Evolutionary conservation across 805 yeast genomes (phyloP), one percentile per base, ranked within the genome.

Genomic region (Candida sithepensis): DNA sequence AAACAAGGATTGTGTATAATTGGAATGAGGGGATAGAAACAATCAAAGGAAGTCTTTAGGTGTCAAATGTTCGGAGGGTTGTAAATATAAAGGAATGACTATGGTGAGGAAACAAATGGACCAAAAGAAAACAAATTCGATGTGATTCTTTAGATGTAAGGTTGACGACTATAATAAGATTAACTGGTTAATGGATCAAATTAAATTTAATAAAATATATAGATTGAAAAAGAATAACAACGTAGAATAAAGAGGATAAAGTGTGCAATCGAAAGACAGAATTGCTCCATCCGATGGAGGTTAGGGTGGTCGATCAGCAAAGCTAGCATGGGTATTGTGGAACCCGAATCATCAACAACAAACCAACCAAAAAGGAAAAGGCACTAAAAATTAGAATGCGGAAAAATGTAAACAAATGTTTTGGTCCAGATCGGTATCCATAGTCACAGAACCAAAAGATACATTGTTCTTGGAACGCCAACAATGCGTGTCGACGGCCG

Each of bases 101-200:
- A 51, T 56, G 57, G 64, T 60, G 61, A 60, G 64, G 59, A 55
- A 55, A 36, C 66, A 75, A 23, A 13, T 44, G 42, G 43, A 7
- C 71, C 66, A 3, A 52, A 64, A 40, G 85, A 3, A 52, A 65
- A 41, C 85, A 9, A 22, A 7, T 22, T 38, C 23, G 41, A 38
- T 38, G 6, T 38, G 10, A 22, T 41, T 41, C 4, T 22, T 8
- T 38, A 20, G 40, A 20, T 38, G 24, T 38, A 20, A 13, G 21
- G 4, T 7, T n/a, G n/a, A n/a, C n/a, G n/a, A n/a, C n/a, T n/a
- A n/a, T 24, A 24, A 24, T 24, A 24, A 24, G 28, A 24, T n/a
- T n/a, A n/a, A 36, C 20, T 13, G 18, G 10, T 6, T 18, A 4
- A n/a, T n/a, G 18, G 21, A 3, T 18, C 24, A 21, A 23, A 37